phyloP scores from a whole-genome alignment of 2,329 filamentous ascomycete genomes.

The Sporothrix mexicana region DNA sequence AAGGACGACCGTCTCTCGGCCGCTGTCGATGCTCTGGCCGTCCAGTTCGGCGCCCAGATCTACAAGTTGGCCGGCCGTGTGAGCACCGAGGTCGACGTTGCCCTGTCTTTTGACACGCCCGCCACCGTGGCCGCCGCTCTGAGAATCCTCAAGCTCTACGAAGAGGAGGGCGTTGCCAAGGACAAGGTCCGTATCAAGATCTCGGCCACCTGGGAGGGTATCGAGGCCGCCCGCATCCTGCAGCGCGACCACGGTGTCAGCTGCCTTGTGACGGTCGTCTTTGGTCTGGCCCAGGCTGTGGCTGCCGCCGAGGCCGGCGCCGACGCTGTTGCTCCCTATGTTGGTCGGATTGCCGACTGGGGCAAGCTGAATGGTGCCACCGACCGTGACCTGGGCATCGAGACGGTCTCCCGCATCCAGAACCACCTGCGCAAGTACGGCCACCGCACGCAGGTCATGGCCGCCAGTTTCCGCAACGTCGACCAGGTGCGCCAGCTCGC shows the following conservation, averaged over 20 bases:
- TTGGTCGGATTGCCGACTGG: slow-evolving; percentile 80
- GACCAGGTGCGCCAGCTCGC: slow-evolving; percentile 79
- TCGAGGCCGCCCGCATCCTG: slow-evolving; percentile 75
- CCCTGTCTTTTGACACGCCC: slow-evolving; percentile 75
- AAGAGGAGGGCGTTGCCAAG: slow-evolving; percentile 71
- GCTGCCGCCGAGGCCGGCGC: slow-evolving; percentile 57
- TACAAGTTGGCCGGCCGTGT: slow-evolving; percentile 77
- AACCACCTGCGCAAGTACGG: slow-evolving; percentile 85
- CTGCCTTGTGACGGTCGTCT: slow-evolving; percentile 76
- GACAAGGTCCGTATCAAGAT: slow-evolving; percentile 78
- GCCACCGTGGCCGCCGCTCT: slow-evolving; percentile 74
- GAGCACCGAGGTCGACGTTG: slow-evolving; percentile 77
- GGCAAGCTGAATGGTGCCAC: slow-evolving; percentile 65
- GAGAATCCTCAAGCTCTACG: slow-evolving; percentile 77
- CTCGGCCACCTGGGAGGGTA: slow-evolving; percentile 80
- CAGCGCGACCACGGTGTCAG: slow-evolving; percentile 71
- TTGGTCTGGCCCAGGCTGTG: slow-evolving; percentile 74
- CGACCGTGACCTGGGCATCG: slow-evolving; percentile 74
- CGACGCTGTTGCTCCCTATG: slow-evolving; percentile 76
- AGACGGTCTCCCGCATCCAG: slow-evolving; percentile 74
- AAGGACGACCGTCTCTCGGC: slow-evolving; percentile 71
- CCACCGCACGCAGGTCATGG: slow-evolving; percentile 83
- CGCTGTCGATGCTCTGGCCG: slow-evolving; percentile 73
- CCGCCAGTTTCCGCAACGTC: slow-evolving; percentile 75
- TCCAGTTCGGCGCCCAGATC: slow-evolving; percentile 79